These are phyloP conservation scores for Solanum pinnatisectum DNA, from an alignment of 257 asterid species.

Conservation along the genomic window DNA sequence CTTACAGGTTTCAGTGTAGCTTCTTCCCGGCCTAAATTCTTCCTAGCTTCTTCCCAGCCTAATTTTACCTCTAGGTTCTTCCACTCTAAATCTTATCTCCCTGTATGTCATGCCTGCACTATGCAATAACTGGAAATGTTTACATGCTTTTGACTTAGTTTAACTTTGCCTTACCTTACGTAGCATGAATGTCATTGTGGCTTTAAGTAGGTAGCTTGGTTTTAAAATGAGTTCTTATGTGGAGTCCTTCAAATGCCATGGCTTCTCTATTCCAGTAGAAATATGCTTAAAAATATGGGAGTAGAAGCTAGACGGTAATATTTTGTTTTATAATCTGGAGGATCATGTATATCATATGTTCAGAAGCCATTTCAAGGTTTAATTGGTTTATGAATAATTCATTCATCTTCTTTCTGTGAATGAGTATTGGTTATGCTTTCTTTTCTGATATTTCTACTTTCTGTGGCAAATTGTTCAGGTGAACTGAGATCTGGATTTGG, in stretches of 20 bases:
- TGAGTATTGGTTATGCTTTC: not conserved
- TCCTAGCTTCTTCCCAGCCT: not conserved
- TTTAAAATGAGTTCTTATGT: not conserved
- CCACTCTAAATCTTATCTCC: not conserved
- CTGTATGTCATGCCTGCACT: not conserved
- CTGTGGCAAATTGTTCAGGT: not conserved
- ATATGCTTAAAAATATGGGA: not conserved
- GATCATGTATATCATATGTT: not conserved
- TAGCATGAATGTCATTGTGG: not conserved
- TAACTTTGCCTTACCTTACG: not conserved
- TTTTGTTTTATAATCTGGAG: not conserved
- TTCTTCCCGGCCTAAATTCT: not conserved
- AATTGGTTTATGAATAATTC: not conserved
- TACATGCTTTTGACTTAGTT: not conserved
- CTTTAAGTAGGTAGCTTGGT: not conserved
- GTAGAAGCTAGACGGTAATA: not conserved
- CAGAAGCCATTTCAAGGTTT: not conserved
- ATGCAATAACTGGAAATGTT: not conserved
- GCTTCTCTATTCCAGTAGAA: not conserved
- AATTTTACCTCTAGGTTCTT: not conserved
- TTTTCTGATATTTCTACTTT: not conserved
- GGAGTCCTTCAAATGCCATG: not conserved
- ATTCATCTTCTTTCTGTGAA: not conserved
- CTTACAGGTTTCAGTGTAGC: not conserved
- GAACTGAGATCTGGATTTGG: conserved; percentile 4